A percentile compares a stretch with the other conserved stretches of the same genome.
Evolutionary conservation across 495 filamentous ascomycete species (phyloP).

Genomic region (Penicillium psychrofluorescens): DNA sequence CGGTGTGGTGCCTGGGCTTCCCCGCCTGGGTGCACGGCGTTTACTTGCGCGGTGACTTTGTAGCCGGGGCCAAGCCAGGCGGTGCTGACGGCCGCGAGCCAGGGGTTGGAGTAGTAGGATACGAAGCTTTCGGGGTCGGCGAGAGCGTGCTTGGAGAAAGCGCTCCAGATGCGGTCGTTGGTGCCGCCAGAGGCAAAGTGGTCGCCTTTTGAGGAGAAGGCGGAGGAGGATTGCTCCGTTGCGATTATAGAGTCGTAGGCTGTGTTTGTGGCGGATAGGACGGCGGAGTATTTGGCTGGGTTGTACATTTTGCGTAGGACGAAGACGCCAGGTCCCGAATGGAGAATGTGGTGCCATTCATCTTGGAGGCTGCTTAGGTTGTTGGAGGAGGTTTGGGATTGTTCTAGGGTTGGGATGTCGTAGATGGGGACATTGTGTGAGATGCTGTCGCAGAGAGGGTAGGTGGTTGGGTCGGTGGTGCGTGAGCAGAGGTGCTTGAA

Average conservation of each 20-base stretch:
- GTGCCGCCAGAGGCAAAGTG: conserved; percentile 42
- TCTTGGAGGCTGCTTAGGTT: conserved; percentile 28
- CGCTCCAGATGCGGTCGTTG: conserved; percentile 53
- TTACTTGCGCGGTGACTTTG: conserved; percentile 48
- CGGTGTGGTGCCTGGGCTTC: conserved; percentile 44
- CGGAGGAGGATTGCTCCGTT: conserved; percentile 15
- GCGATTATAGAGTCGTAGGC: conserved; percentile 40
- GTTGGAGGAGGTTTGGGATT: not conserved
- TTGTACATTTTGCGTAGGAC: conserved; percentile 41
- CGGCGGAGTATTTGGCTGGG: conserved; percentile 12
- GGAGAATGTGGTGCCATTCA: conserved; percentile 49
- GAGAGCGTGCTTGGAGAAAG: conserved; percentile 47
- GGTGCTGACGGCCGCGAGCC: conserved; percentile 35
- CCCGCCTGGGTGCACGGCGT: conserved; percentile 46
- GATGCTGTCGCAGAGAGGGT: conserved; percentile 35
- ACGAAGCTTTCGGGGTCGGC: conserved; percentile 39
- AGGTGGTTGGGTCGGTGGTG: conserved; percentile 22
- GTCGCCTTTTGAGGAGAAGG: conserved; percentile 34
- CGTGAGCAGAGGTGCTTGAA: conserved; percentile 39
- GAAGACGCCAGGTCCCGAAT: conserved; percentile 45
- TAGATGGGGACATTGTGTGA: conserved; percentile 47
- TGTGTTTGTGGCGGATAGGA: conserved; percentile 31
- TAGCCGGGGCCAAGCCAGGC: conserved; percentile 48
- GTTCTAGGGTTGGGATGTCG: conserved; percentile 24
- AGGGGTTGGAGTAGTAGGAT: conserved; percentile 48